Percentiles rank a stretch among this genome's conserved stretches.
Conservation (phyloP, 2,329 filamentous ascomycete genomes). For the Cladophialophora bantiana region DNA sequence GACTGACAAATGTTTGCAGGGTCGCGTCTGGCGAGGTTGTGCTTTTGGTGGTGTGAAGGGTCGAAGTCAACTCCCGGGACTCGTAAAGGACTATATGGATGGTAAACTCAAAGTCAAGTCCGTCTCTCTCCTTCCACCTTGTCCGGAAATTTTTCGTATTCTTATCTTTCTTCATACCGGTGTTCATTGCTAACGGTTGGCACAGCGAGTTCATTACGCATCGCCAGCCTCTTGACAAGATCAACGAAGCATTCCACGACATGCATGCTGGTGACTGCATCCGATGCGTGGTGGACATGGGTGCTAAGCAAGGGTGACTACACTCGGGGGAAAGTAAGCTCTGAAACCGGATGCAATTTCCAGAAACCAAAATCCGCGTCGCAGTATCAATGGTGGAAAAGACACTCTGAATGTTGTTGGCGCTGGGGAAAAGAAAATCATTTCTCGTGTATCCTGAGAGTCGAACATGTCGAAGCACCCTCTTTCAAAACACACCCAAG, state of each 20-base stretch:
- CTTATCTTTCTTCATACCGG: neutral
- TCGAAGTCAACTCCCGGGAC: constrained; percentile 83
- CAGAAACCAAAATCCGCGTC: neutral
- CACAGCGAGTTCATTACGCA: constrained; percentile 91
- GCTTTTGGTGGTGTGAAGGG: constrained; percentile 99
- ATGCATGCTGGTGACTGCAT: constrained; percentile 99
- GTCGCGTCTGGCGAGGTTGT: constrained; percentile 87
- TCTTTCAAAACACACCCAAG: neutral
- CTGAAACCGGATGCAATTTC: neutral
- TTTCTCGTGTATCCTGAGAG: neutral
- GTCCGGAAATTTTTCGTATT: neutral
- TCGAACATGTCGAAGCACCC: neutral
- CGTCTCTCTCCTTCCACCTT: neutral
- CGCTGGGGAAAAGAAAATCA: neutral
- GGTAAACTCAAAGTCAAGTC: constrained; percentile 82
- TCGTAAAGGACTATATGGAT: constrained; percentile 87
- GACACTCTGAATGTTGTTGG: neutral
- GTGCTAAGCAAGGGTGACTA: constrained; percentile 35
- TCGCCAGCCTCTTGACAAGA: constrained; percentile 78
- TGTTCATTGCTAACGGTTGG: constrained; percentile 48
- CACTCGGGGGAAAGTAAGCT: constrained; percentile 38
- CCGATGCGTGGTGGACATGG: constrained; percentile 83
- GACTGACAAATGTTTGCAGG: neutral
- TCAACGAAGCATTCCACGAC: constrained; percentile 87
- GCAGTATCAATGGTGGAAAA: constrained; percentile 7